phyloP scores from a whole-genome alignment of 768 basidiomycete species.

The Asterophora parasitica region DNA sequence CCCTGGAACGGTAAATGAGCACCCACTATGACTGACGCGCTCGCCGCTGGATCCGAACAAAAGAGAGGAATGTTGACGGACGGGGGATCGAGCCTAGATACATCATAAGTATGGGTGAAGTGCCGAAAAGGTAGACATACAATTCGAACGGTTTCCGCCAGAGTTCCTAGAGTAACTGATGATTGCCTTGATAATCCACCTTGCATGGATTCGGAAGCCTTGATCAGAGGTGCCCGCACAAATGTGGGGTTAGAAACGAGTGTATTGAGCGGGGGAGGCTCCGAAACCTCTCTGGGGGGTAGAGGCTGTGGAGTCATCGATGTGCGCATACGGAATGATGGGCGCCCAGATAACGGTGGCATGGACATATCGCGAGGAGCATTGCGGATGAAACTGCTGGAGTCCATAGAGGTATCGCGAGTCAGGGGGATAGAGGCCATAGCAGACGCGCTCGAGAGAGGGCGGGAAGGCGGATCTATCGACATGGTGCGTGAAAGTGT shows the following conservation, averaged over 20 bases:
- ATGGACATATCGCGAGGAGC: slow-evolving; percentile 38
- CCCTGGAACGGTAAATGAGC: slow-evolving; percentile 1
- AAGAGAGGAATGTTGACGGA: slow-evolving; percentile 49
- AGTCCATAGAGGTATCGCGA: slow-evolving; percentile 37
- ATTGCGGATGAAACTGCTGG: slow-evolving; percentile 23
- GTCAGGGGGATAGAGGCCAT: slow-evolving; percentile 37
- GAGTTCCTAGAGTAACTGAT: slow-evolving; percentile 52
- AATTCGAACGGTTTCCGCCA: slow-evolving; percentile 50
- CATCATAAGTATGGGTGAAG: slow-evolving; percentile 4
- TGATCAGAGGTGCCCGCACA: slow-evolving; percentile 52
- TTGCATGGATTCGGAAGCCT: slow-evolving; percentile 21
- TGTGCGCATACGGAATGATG: slow-evolving; percentile 58
- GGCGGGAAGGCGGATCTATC: slow-evolving; percentile 53
- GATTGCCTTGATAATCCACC: slow-evolving; percentile 25
- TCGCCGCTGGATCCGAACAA: slow-evolving; percentile 37
- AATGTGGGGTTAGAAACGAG: slow-evolving; percentile 67
- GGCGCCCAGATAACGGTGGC: slow-evolving; percentile 42
- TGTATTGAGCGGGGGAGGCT: slow-evolving; percentile 62
- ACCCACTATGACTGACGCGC: slow-evolving; percentile 28
- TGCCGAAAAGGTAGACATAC: slow-evolving; percentile 34
- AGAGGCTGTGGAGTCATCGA: slow-evolving; percentile 67
- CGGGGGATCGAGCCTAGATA: slow-evolving; percentile 42
- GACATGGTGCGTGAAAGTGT: slow-evolving; percentile 60
- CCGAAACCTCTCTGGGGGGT: slow-evolving; percentile 46
- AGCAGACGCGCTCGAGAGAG: slow-evolving; percentile 35